Evolutionary conservation across 805 yeast species (phyloP).

Genomic region (Cyberlindnera veronae): DNA sequence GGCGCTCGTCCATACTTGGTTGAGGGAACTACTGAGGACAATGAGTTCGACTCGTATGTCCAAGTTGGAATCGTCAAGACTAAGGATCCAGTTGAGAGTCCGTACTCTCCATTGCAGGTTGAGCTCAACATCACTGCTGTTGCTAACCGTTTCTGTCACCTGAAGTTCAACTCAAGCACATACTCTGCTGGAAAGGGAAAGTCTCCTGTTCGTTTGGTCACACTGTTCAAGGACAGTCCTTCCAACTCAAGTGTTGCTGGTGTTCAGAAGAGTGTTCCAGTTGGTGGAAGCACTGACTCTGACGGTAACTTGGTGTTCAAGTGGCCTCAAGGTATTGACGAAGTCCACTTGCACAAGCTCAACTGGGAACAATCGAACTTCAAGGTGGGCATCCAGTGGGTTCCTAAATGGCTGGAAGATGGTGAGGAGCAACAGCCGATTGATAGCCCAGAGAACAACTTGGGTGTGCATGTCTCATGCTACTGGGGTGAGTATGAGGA

Average conservation of each 20-base stretch:
- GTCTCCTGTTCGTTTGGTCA: constrained; percentile 65
- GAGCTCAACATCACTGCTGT: constrained; percentile 54
- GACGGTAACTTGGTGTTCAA: constrained; percentile 48
- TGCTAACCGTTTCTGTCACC: constrained; percentile 61
- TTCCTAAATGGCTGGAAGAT: constrained; percentile 52
- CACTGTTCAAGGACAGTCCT: constrained; percentile 40
- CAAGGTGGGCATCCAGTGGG: constrained; percentile 72
- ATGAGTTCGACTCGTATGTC: constrained; percentile 41
- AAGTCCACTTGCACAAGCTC: constrained; percentile 60
- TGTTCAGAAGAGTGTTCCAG: too few species aligned
- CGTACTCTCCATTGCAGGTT: constrained; percentile 63
- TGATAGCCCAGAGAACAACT: constrained; percentile 31
- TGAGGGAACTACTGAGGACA: constrained; percentile 34
- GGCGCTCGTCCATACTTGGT: constrained; percentile 47
- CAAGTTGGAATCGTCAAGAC: constrained; percentile 46
- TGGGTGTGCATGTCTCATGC: constrained; percentile 63
- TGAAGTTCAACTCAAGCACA: constrained; percentile 52
- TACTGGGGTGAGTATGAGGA: constrained; percentile 73
- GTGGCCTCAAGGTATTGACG: constrained; percentile 59
- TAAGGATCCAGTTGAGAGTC: constrained; percentile 38
- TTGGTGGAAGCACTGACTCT: constrained; percentile 30
- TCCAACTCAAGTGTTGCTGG: constrained; percentile 7
- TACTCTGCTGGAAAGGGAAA: constrained; percentile 32
- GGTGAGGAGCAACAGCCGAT: constrained; percentile 29
- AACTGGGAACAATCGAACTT: constrained; percentile 51